Percentiles rank a stretch among this genome's conserved stretches.
Conservation (phyloP, 768 basidiomycete species). For the Fomitopsis serialis region DNA sequence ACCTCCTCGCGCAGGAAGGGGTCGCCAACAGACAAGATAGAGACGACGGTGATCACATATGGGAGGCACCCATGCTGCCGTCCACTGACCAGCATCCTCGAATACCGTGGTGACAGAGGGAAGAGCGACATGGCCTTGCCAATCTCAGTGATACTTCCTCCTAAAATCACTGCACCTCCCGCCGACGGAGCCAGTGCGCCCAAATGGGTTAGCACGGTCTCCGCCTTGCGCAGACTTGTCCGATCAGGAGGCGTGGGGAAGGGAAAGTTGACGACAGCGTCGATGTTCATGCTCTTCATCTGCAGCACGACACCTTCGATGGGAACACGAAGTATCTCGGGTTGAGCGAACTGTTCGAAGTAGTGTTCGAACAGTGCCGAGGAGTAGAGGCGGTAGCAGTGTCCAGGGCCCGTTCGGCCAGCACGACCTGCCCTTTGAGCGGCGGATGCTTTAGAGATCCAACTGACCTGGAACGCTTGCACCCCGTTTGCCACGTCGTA, state of each 20-base stretch:
- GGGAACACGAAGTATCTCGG: constrained; percentile 92
- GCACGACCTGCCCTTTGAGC: constrained; percentile 94
- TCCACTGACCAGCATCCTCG: constrained; percentile 89
- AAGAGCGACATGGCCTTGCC: constrained; percentile 93
- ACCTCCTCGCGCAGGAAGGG: constrained; percentile 88
- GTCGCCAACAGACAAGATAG: constrained; percentile 89
- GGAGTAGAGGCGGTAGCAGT: constrained; percentile 96
- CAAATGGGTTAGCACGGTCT: constrained; percentile 72
- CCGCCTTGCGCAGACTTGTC: constrained; percentile 68
- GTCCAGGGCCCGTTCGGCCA: constrained; percentile 95
- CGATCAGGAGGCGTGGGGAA: constrained; percentile 96
- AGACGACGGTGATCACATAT: constrained; percentile 87
- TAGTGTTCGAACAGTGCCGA: constrained; percentile 92
- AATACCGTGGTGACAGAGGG: constrained; percentile 89
- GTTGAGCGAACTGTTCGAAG: constrained; percentile 80
- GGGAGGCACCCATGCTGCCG: constrained; percentile 87
- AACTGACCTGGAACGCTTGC: constrained; percentile 87
- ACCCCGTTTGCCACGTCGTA: constrained; percentile 80
- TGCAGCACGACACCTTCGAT: constrained; percentile 96
- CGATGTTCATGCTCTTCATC: constrained; percentile 99
- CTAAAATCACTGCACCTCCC: constrained; percentile 21
- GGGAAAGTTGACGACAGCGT: constrained; percentile 93
- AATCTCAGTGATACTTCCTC: constrained; percentile 77
- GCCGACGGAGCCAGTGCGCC: constrained; percentile 57
- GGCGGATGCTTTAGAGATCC: constrained; percentile 95